A percentile compares a stretch with the other conserved stretches of the same genome.
These are phyloP conservation scores for Sporothrix inflata DNA, from an alignment of 2,329 filamentous ascomycete species.

Conservation along the genomic window DNA sequence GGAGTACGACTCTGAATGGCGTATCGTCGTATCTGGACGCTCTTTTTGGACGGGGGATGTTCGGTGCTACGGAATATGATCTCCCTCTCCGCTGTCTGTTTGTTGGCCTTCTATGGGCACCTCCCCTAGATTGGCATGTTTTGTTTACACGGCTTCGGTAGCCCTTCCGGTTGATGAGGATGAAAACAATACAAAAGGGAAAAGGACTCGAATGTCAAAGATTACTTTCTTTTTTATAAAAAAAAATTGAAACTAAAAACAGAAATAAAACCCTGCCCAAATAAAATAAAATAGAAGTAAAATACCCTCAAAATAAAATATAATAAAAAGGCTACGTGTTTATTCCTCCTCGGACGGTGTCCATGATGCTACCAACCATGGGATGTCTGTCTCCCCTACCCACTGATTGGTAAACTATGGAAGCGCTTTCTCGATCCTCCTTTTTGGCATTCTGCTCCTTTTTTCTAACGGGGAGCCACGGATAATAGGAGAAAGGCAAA, in stretches of 20 bases:
- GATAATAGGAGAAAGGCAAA: background rate
- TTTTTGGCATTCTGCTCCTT: background rate
- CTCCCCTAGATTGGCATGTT: background rate
- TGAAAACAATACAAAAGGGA: too few species aligned
- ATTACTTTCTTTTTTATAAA: background rate
- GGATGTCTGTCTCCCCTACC: background rate
- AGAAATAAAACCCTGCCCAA: background rate
- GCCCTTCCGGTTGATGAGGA: background rate
- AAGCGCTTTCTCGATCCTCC: background rate
- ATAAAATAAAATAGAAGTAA: background rate
- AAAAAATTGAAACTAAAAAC: background rate
- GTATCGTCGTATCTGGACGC: background rate
- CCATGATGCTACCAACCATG: background rate
- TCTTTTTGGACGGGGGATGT: background rate
- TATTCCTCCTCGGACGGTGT: background rate
- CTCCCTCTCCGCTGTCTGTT: background rate
- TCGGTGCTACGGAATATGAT: background rate
- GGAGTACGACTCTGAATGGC: constrained; percentile 11
- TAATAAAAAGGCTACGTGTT: background rate
- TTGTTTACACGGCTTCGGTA: background rate
- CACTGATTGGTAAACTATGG: background rate
- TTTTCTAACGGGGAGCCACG: too few species aligned
- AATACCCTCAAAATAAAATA: background rate
- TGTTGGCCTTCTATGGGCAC: background rate
- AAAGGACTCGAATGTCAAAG: too few species aligned